These are phyloP conservation scores for Kwoniella newhampshirensis DNA, from an alignment of 768 basidiomycete genomes.

Conservation along the genomic window DNA sequence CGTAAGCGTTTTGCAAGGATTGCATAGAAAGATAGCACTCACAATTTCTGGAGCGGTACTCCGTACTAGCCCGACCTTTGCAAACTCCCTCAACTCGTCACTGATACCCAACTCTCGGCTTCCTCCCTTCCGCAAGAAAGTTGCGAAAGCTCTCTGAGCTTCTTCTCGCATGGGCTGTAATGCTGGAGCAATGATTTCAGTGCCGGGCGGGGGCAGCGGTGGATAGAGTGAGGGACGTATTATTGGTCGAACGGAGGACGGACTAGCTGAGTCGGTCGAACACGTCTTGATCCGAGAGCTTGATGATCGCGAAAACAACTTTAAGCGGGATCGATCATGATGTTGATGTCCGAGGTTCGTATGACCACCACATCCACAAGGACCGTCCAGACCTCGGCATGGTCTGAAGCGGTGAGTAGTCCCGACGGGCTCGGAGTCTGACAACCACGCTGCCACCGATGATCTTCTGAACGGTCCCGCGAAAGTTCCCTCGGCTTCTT, in stretches of 20 bases:
- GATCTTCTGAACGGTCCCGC: conserved; percentile 6
- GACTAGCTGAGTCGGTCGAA: too few species aligned
- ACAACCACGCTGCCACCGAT: too few species aligned
- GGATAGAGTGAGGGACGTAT: conserved; percentile 18
- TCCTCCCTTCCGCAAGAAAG: conserved; percentile 39
- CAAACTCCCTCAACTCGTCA: conserved; percentile 42
- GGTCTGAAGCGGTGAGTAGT: neutral
- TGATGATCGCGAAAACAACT: too few species aligned
- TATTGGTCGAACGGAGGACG: conserved; percentile 22
- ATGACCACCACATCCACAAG: conserved; percentile 1
- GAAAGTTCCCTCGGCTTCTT: conserved; percentile 6
- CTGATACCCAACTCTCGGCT: conserved; percentile 41
- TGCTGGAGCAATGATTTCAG: conserved; percentile 19
- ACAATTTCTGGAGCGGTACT: conserved; percentile 48
- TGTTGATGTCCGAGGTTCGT: too few species aligned
- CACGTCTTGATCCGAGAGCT: too few species aligned
- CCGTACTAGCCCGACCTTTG: conserved; percentile 22
- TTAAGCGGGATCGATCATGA: too few species aligned
- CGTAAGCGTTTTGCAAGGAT: too few species aligned
- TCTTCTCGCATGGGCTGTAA: conserved; percentile 47
- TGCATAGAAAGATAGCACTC: conserved; percentile 8
- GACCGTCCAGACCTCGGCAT: too few species aligned
- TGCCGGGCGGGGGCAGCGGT: conserved; percentile 30
- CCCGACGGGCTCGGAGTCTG: too few species aligned
- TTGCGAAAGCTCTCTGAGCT: conserved; percentile 42